These are phyloP conservation scores for Podospora bellae-mahoneyi DNA, from an alignment of 495 filamentous ascomycete species.

Conservation along the genomic window DNA sequence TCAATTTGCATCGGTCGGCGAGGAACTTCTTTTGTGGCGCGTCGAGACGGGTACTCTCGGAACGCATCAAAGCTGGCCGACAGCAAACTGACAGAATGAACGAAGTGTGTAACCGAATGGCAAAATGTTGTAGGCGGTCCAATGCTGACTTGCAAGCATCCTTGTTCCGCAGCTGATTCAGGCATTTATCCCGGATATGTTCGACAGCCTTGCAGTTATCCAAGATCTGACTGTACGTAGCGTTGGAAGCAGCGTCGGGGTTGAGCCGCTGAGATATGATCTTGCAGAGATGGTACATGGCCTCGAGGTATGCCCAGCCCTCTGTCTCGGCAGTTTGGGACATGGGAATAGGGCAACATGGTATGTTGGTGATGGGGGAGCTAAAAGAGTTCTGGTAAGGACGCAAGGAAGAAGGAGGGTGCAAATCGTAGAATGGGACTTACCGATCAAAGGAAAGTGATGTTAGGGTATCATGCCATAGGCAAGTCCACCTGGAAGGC, in stretches of 20 bases:
- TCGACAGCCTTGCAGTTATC: conserved; percentile 48
- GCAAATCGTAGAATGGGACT: conserved; percentile 8
- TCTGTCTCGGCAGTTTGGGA: conserved; percentile 42
- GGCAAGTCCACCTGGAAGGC: conserved; percentile 51
- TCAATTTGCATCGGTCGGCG: conserved; percentile 56
- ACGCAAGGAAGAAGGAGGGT: neutral
- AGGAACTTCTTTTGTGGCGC: conserved; percentile 44
- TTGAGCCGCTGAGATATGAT: conserved; percentile 50
- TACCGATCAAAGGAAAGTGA: conserved; percentile 56
- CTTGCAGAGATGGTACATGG: conserved; percentile 53
- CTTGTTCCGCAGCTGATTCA: conserved; percentile 44
- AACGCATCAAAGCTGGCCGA: conserved; percentile 48
- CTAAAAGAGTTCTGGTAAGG: conserved; percentile 17
- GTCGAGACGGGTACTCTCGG: conserved; percentile 38
- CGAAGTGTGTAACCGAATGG: conserved; percentile 52
- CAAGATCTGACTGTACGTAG: conserved; percentile 47
- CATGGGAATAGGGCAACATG: conserved; percentile 46
- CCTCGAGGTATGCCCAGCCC: conserved; percentile 52
- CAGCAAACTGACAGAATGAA: conserved; percentile 56
- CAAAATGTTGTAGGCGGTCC: conserved; percentile 54
- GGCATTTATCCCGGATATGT: conserved; percentile 43
- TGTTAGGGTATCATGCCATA: conserved; percentile 56
- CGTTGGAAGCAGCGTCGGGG: conserved; percentile 46
- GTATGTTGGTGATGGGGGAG: conserved; percentile 50
- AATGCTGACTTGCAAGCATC: conserved; percentile 53